Percentiles rank a stretch among this genome's conserved stretches.
These are phyloP conservation scores for Periconia digitata DNA, from an alignment of 2,329 filamentous ascomycete species.

Conservation along the genomic window DNA sequence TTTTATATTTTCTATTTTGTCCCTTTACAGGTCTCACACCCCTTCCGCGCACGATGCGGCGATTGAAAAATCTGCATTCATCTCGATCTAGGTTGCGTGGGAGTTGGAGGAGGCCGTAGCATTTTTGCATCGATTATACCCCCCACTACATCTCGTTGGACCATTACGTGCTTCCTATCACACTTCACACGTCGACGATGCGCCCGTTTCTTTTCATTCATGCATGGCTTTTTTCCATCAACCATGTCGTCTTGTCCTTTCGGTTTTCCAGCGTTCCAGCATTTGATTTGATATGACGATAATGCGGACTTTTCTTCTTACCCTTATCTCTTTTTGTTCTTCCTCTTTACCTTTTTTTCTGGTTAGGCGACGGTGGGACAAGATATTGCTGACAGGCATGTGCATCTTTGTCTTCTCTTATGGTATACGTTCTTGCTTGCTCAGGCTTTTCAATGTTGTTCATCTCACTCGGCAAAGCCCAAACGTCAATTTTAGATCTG, in stretches of 20 bases:
- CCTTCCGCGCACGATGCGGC: slow-evolving; percentile 37
- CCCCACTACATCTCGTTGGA: not conserved
- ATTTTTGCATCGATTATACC: slow-evolving; percentile 19
- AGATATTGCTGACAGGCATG: too few relatives aligned
- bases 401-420: too few relatives aligned
- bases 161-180: not conserved
- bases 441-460: too few relatives aligned
- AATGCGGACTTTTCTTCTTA: too few relatives aligned
- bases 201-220: slow-evolving; percentile 22
- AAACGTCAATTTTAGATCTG: too few relatives aligned
- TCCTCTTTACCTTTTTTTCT: slow-evolving; percentile 21
- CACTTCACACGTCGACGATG: not conserved
- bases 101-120: slow-evolving; percentile 15
- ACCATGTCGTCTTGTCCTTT: slow-evolving; percentile 2
- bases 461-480: too few relatives aligned
- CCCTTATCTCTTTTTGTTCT: too few relatives aligned
- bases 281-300: not conserved
- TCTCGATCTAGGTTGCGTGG: slow-evolving; percentile 27
- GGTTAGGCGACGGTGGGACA: too few relatives aligned
- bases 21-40: slow-evolving; percentile 32
- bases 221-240: slow-evolving; percentile 9
- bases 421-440: too few relatives aligned
- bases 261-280: not conserved
- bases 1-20: slow-evolving; percentile 17
- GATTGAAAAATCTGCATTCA: slow-evolving; percentile 39